A percentile compares a stretch with the other conserved stretches of the same genome.
These are phyloP conservation scores for Exobasidium cylindrosporum DNA, from an alignment of 1,284 basidiomycete genomes.

Conservation along the genomic window DNA sequence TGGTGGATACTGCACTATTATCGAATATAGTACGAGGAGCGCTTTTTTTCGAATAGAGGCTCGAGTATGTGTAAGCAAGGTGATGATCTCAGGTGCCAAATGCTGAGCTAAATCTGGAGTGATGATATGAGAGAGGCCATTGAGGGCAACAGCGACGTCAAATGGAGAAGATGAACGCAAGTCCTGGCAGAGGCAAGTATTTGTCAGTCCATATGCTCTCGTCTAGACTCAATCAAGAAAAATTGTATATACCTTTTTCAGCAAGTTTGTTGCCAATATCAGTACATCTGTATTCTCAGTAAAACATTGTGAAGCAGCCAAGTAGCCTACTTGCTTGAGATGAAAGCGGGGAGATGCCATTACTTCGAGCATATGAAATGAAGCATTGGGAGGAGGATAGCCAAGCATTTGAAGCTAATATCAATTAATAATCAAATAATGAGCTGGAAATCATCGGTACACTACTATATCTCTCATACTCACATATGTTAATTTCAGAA, in stretches of 20 bases:
- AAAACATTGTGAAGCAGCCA: conserved; percentile 90
- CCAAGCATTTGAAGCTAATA: conserved; percentile 78
- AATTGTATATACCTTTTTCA: conserved; percentile 68
- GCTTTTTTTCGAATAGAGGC: conserved; percentile 82
- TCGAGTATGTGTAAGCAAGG: conserved; percentile 86
- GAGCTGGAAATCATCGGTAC: background rate
- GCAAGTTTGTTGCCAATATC: conserved; percentile 92
- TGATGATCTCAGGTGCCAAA: conserved; percentile 77
- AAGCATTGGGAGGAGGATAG: conserved; percentile 58
- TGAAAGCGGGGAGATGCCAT: conserved; percentile 91
- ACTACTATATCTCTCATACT: conserved; percentile 55
- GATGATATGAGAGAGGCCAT: conserved; percentile 82
- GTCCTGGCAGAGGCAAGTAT: conserved; percentile 63
- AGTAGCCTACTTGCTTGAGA: conserved; percentile 91
- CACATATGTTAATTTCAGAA: conserved; percentile 95
- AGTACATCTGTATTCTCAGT: conserved; percentile 91
- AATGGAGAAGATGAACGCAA: conserved; percentile 69
- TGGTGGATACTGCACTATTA: conserved; percentile 42
- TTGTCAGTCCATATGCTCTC: too few species aligned
- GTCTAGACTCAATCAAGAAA: conserved; percentile 60
- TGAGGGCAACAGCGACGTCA: conserved; percentile 77
- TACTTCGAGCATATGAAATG: conserved; percentile 82
- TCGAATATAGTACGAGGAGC: conserved; percentile 69
- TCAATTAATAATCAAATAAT: background rate
- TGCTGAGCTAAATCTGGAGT: conserved; percentile 85